Conservation (phyloP, 345 rosid genomes). For the Euphorbia tirucalli region DNA sequence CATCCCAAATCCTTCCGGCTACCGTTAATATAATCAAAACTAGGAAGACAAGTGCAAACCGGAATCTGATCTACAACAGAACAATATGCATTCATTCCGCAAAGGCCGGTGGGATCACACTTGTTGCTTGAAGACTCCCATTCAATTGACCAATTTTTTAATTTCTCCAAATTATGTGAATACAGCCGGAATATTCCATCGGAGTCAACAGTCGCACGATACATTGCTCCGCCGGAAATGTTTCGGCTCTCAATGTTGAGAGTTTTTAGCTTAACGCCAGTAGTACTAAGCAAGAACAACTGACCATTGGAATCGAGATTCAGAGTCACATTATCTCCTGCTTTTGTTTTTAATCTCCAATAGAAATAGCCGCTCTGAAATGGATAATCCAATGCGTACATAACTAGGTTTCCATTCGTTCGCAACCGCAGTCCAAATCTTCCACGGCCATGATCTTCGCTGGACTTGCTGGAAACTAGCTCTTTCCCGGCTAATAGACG, state of each 20-base stretch:
- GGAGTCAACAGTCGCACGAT: constrained; percentile 20
- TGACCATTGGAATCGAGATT: neutral
- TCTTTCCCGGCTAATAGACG: neutral
- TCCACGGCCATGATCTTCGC: constrained; percentile 16
- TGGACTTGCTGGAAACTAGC: constrained; percentile 22
- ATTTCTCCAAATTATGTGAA: constrained; percentile 13
- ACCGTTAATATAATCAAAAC: neutral
- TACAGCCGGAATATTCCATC: constrained; percentile 27
- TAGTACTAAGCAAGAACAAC: neutral
- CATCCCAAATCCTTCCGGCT: neutral
- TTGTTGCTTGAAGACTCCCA: neutral
- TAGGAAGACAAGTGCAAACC: neutral
- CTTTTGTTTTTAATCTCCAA: neutral
- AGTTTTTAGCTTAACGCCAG: neutral
- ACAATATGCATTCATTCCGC: neutral
- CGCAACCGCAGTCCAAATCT: constrained; percentile 30
- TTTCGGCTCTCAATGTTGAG: neutral
- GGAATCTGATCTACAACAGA: neutral
- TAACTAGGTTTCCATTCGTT: constrained; percentile 20
- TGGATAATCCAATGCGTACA: neutral
- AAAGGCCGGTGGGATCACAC: constrained; percentile 2
- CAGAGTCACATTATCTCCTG: constrained; percentile 3
- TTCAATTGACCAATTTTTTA: neutral
- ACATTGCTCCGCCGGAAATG: neutral
- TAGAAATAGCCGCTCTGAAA: constrained; percentile 16